Evolutionary conservation across 2,329 filamentous ascomycete species (phyloP), one percentile per base, ranked within the genome.

Genomic region (Talaromyces marneffei): DNA sequence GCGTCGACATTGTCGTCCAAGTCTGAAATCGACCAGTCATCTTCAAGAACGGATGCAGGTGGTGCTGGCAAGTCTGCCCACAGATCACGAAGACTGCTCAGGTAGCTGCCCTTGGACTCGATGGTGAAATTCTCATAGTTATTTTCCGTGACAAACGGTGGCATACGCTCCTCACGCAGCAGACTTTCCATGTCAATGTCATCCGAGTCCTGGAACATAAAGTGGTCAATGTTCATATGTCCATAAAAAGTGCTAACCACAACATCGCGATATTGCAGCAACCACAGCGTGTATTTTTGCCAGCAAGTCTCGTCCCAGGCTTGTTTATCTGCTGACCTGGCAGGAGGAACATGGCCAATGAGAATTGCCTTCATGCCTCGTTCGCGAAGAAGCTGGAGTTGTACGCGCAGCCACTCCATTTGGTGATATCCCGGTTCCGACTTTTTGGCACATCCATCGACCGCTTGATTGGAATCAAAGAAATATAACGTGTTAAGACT

Each of bases 191-290:
- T 81, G 63, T 89, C 82, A 59, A 97, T 82, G 0, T 96, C 84
- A 42, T 89, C 82, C 61, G 87, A 90, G 72, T 97, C 93, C 68
- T 96, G 91, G 16, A 99, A 78, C 70, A 97, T 84, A 75, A 99
- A 99, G 74, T 99, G 94, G 69, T 99, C 94, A 66, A 97, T 90
- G 71, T 99, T 99, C 94, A 99, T 97, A 73, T 99, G 94, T 1
- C 93, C 94, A 70, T 89, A 99, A 5, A 96, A 71, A 27, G 86
- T 86, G 12, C 85, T 86, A 20, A 92, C 82, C 20, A 99, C 82
- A 39, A 99, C 88, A 73, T 99, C 94, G 35, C 94, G 89, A 74
- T 92, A 99, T 73, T 95, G 91, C 67, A 86, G 84, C 69, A 93
- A 78, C 91, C 92, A 97, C 3, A 97, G 78, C 0, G 91, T 89